These are phyloP conservation scores for Plasmodium yoelii DNA, from an alignment of 169 alveolate species.

Conservation along the genomic window DNA sequence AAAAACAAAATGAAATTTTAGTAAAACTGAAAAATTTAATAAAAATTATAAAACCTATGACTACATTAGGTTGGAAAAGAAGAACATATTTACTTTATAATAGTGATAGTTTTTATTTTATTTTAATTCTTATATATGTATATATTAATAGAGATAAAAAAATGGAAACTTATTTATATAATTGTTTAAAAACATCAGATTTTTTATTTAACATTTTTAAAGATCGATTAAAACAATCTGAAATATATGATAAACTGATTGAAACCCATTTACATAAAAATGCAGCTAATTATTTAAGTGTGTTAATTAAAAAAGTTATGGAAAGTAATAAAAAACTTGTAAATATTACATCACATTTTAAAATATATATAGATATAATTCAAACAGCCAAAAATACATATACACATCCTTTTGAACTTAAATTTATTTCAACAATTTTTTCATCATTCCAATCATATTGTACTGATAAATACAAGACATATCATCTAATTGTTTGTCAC, in stretches of 20 bases:
- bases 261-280: constrained; percentile 64
- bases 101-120: constrained; percentile 47
- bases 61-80: constrained; percentile 55
- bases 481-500: constrained; percentile 53
- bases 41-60: constrained; percentile 42
- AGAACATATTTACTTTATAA: constrained; percentile 59
- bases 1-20: constrained; percentile 63
- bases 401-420: constrained; percentile 50
- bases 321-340: constrained; percentile 62
- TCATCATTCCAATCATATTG: constrained; percentile 64
- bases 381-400: constrained; percentile 49
- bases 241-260: constrained; percentile 50
- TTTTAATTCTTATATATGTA: constrained; percentile 49
- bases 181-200: constrained; percentile 59
- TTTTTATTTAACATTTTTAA: constrained; percentile 45
- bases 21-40: constrained; percentile 35
- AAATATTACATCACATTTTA: constrained; percentile 14
- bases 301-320: constrained; percentile 53
- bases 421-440: constrained; percentile 32
- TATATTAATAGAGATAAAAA: constrained; percentile 51
- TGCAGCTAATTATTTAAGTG: constrained; percentile 69
- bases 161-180: constrained; percentile 60
- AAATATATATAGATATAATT: constrained; percentile 33
- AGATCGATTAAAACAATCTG: constrained; percentile 59
- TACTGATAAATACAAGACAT: constrained; percentile 58